These are phyloP conservation scores for Mortierella sp. DNA, from an alignment of 371 early-diverging fungal genomes.

Conservation along the genomic window DNA sequence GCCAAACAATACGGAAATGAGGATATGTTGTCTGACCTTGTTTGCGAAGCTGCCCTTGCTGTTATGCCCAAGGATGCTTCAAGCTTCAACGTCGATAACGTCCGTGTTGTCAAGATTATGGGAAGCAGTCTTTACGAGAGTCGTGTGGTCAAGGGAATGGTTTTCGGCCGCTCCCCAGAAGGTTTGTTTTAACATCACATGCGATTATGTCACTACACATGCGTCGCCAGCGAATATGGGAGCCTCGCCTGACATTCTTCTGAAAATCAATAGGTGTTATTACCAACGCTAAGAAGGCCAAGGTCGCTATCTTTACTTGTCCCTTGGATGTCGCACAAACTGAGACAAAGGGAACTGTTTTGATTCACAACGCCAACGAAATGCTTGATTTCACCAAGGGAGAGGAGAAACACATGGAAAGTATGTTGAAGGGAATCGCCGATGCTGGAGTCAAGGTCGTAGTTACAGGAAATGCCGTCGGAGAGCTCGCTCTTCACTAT, in stretches of 20 bases:
- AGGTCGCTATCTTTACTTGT: conserved; percentile 97
- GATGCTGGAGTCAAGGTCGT: conserved; percentile 95
- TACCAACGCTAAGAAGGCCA: conserved; percentile 82
- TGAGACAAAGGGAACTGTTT: conserved; percentile 99
- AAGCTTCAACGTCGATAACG: conserved; percentile 94
- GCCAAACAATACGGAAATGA: conserved; percentile 97
- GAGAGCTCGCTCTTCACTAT: conserved; percentile 96
- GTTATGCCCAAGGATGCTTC: conserved; percentile 92
- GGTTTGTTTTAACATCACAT: conserved; percentile 54
- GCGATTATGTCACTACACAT: background rate
- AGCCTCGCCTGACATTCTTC: background rate
- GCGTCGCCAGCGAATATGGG: background rate
- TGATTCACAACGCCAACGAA: conserved; percentile 97
- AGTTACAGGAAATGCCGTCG: conserved; percentile 90
- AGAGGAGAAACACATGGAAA: conserved; percentile 86
- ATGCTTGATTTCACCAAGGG: conserved; percentile 97
- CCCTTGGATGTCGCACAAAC: conserved; percentile 96
- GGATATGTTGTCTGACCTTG: conserved; percentile 84
- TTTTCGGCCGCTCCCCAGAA: conserved; percentile 96
- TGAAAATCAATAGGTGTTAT: conserved; percentile 55
- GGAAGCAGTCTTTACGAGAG: conserved; percentile 96
- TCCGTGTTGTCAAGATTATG: conserved; percentile 98
- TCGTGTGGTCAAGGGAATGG: conserved; percentile 97
- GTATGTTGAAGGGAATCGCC: conserved; percentile 88
- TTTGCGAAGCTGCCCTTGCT: conserved; percentile 87